Evolutionary conservation across 1,284 basidiomycete species (phyloP).

Genomic region (Trametes hirsuta): DNA sequence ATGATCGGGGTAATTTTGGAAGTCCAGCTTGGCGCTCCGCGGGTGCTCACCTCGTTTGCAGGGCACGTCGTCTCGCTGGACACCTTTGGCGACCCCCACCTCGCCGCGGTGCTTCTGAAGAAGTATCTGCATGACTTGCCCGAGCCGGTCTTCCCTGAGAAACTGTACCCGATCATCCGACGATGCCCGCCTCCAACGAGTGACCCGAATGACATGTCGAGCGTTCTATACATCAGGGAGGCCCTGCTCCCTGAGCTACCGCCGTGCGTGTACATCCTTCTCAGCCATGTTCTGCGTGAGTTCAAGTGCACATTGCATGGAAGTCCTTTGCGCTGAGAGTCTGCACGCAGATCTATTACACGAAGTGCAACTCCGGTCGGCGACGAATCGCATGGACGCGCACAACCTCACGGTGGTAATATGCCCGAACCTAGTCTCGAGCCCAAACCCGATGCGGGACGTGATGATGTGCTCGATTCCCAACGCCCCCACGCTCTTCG

Average conservation of each 20-base stretch:
- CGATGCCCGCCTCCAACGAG: slow-evolving; percentile 65
- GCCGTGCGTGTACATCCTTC: slow-evolving; percentile 72
- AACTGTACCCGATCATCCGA: slow-evolving; percentile 63
- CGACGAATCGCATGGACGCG: slow-evolving; percentile 79
- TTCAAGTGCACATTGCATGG: slow-evolving; percentile 20
- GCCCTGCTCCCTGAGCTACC: slow-evolving; percentile 66
- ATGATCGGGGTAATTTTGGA: slow-evolving; percentile 64
- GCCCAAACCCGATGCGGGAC: slow-evolving; percentile 68
- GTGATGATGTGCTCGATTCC: slow-evolving; percentile 73
- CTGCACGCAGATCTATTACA: slow-evolving; percentile 67
- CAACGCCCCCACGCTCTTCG: slow-evolving; percentile 42
- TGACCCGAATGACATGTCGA: slow-evolving; percentile 58
- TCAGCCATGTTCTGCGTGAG: slow-evolving; percentile 75
- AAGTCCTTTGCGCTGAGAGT: background rate
- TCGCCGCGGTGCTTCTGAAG: slow-evolving; percentile 85
- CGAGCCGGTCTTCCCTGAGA: slow-evolving; percentile 72
- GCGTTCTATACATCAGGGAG: slow-evolving; percentile 67
- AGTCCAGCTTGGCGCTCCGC: background rate
- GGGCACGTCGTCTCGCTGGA: slow-evolving; percentile 78
- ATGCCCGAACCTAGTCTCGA: slow-evolving; percentile 75
- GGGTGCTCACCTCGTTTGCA: slow-evolving; percentile 30
- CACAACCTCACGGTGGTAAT: slow-evolving; percentile 81
- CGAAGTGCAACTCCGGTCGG: slow-evolving; percentile 68
- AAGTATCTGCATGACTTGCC: slow-evolving; percentile 83
- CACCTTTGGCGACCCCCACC: slow-evolving; percentile 74